phyloP scores from a whole-genome alignment of 2,329 filamentous ascomycete species.

The Cadophora malorum region DNA sequence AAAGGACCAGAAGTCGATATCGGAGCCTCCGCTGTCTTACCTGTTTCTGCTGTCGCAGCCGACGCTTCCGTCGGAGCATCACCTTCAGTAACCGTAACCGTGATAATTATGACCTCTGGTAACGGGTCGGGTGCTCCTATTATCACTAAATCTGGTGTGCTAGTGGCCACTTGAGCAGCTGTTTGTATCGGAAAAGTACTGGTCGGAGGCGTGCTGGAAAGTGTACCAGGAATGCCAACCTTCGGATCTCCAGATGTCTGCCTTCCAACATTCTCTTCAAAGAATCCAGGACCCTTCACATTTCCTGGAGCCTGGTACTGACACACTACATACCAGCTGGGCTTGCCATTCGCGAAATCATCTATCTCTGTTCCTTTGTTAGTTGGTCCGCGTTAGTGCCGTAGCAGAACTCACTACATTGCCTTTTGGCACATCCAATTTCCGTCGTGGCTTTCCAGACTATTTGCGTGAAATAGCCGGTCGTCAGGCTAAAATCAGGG shows the following conservation, averaged over 20 bases:
- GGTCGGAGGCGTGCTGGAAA: background rate
- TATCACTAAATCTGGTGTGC: background rate
- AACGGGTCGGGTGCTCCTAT: background rate
- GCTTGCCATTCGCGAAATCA: background rate
- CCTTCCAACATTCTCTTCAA: slow-evolving; percentile 3
- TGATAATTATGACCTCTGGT: background rate
- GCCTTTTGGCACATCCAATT: slow-evolving; percentile 22
- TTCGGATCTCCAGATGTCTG: slow-evolving; percentile 16
- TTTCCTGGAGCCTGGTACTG: slow-evolving; percentile 7
- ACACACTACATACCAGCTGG: slow-evolving; percentile 3
- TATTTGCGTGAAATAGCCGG: slow-evolving; percentile 23
- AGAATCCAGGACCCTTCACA: background rate
- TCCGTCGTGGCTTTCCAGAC: slow-evolving; percentile 19
- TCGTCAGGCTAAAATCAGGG: slow-evolving; percentile 8
- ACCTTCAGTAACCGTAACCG: slow-evolving; percentile 4
- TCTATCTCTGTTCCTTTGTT: slow-evolving; percentile 3
- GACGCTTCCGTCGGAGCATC: background rate
- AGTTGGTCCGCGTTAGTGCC: background rate
- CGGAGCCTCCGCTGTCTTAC: background rate
- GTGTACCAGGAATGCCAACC: slow-evolving; percentile 3
- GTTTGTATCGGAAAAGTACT: background rate
- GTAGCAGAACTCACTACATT: background rate
- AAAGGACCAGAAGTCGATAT: slow-evolving; percentile 1
- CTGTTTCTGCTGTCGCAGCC: background rate
- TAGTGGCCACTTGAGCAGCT: background rate